phyloP scores from a whole-genome alignment of 192 early-diverging fungal genomes.

The Backusella tarrabulga region DNA sequence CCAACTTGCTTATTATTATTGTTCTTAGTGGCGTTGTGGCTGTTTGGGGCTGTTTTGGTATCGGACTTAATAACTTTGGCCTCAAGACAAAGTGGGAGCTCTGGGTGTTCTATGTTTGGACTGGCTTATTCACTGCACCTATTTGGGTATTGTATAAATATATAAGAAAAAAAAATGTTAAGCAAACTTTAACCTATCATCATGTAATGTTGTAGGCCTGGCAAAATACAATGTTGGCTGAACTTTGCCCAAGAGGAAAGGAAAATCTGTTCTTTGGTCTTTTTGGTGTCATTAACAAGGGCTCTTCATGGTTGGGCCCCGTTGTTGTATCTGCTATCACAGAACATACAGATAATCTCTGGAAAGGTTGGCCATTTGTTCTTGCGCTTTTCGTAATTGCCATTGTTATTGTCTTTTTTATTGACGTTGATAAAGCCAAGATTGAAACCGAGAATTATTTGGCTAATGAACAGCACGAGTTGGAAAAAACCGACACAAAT shows the following conservation, averaged over 20 bases:
- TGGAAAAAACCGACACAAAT: background rate
- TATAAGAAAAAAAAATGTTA: background rate
- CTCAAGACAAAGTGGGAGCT: slow-evolving; percentile 53
- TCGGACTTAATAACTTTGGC: slow-evolving; percentile 51
- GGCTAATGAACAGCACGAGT: background rate
- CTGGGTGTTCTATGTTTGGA: slow-evolving; percentile 54
- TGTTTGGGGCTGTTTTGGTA: slow-evolving; percentile 63
- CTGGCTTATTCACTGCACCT: slow-evolving; percentile 64
- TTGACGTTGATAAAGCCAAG: slow-evolving; percentile 59
- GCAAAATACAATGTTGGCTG: slow-evolving; percentile 61
- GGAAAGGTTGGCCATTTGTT: slow-evolving; percentile 57
- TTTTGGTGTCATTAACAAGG: slow-evolving; percentile 73
- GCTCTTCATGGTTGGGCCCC: slow-evolving; percentile 70
- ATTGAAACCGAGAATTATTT: slow-evolving; percentile 43
- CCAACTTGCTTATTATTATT: slow-evolving; percentile 51
- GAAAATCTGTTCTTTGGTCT: slow-evolving; percentile 72
- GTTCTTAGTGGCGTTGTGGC: slow-evolving; percentile 50
- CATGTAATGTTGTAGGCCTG: slow-evolving; percentile 25
- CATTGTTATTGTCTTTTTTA: slow-evolving; percentile 46
- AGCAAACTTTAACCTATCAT: background rate
- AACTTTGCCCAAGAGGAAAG: slow-evolving; percentile 61
- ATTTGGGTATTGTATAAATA: slow-evolving; percentile 27
- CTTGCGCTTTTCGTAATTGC: slow-evolving; percentile 54
- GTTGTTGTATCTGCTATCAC: slow-evolving; percentile 67
- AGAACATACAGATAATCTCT: slow-evolving; percentile 47